Conservation (phyloP, 1,284 basidiomycete genomes). For the Leccinum pachyderme region DNA sequence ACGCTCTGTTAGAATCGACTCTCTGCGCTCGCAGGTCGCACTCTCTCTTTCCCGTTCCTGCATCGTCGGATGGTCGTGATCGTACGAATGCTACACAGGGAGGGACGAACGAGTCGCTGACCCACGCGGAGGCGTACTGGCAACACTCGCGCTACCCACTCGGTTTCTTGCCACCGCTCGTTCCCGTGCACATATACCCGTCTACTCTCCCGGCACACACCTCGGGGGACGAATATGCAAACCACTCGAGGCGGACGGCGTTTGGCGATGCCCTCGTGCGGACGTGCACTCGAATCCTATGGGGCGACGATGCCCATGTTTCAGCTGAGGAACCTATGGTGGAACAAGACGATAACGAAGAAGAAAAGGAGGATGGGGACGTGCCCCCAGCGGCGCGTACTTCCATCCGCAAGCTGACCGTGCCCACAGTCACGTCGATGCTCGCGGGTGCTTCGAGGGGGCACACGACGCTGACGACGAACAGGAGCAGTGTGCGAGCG, state of each 20-base stretch:
- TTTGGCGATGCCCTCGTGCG: conserved; percentile 47
- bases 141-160: conserved; percentile 55
- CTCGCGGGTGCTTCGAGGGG: conserved; percentile 64
- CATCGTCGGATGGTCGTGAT: neutral
- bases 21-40: neutral
- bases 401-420: conserved; percentile 47
- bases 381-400: conserved; percentile 29
- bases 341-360: neutral
- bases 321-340: neutral
- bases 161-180: conserved; percentile 50
- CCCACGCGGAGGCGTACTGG: conserved; percentile 47
- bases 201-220: conserved; percentile 16
- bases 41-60: too few species aligned
- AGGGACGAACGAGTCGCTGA: neutral
- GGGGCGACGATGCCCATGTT: conserved; percentile 37
- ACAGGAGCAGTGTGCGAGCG: conserved; percentile 71
- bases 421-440: conserved; percentile 69
- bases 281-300: conserved; percentile 53
- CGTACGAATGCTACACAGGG: neutral
- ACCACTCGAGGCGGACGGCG: neutral
- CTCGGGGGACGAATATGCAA: neutral
- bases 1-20: conserved; percentile 48
- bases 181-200: conserved; percentile 55
- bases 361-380: conserved; percentile 1
- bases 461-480: conserved; percentile 82